Evolutionary conservation across 1,139 yeast genomes (phyloP), one percentile per base, ranked within the genome.

Genomic region (Eremothecium sinecaudum): DNA sequence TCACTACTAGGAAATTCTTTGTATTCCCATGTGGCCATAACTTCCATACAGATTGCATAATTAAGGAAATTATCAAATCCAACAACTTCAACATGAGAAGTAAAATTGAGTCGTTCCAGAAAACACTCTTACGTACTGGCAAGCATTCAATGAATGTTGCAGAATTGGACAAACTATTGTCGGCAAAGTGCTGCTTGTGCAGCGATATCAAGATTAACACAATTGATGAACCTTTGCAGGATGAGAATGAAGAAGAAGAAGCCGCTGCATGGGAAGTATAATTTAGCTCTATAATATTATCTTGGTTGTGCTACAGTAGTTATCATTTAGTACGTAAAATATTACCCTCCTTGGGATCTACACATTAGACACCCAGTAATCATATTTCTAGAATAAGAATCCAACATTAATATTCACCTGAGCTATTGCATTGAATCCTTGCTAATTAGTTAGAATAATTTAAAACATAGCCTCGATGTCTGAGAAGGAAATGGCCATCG

Each of bases 1-100:
- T 90, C 31, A 70, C 84, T 3, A 71, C 77, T 4, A 72, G 87
- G 38, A 78, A 79, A 48, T 87, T 86, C 50, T 68, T 80, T 33
- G 75, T 79, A 8, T 90, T 86, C 52, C 95, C 96, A 0, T 90
- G 98, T 52, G 80, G 74, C 41, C 98, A 90, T 58, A 75, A 83
- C 5, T 81, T 82, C 62, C 98, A 92, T 54, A 78, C 79, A 37
- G 95, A 86, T 50, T 92, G 98, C 59, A 59, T 86, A 18, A 71
- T 81, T 4, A 71, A 74, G 38, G 62, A 62, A 24, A 70, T 79
- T 26, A 55, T 79, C 35, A 65, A 68, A 36, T 75, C 80, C 8
- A 75, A 78, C 23, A 84, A 84, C 49, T 79, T 78, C 51, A 69
- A 74, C 32, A 67, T 79, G 40, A 77, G 78, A 48, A 75, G 74